Evolutionary conservation across 345 rosid species (phyloP).

Genomic region (Litchi chinensis): DNA sequence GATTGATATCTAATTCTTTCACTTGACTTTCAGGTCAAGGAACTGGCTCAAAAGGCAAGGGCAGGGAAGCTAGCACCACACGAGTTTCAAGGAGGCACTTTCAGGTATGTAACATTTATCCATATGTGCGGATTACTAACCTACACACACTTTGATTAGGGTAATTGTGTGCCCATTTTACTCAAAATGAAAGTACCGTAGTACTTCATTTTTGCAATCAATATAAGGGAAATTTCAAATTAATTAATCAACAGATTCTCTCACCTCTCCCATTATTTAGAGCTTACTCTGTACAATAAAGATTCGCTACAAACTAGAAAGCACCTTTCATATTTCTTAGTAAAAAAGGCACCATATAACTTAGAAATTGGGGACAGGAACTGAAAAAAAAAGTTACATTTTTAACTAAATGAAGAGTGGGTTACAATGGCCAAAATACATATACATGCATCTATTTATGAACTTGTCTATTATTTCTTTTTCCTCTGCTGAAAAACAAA

Average conservation of each 20-base stretch:
- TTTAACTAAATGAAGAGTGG: background rate
- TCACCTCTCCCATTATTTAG: background rate
- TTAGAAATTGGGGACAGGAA: background rate
- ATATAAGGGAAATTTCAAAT: background rate
- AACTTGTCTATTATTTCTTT: background rate
- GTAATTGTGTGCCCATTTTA: background rate
- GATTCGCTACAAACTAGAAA: background rate
- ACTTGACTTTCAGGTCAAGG: conserved; percentile 65
- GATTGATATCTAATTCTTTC: conserved; percentile 3
- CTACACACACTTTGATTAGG: background rate
- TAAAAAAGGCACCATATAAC: background rate
- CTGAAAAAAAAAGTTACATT: background rate
- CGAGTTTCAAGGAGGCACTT: conserved; percentile 98
- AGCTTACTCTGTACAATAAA: background rate
- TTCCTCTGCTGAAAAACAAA: conserved; percentile 11
- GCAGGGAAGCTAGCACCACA: conserved; percentile 86
- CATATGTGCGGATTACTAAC: background rate
- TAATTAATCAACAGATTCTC: background rate
- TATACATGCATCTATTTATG: background rate
- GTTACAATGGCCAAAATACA: background rate
- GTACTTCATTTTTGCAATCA: background rate
- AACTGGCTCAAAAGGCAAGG: conserved; percentile 93
- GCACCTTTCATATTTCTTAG: background rate
- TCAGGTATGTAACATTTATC: conserved; percentile 52
- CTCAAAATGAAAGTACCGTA: background rate